phyloP scores from a whole-genome alignment of 2,329 filamentous ascomycete genomes.

The Septoria petroselini region DNA sequence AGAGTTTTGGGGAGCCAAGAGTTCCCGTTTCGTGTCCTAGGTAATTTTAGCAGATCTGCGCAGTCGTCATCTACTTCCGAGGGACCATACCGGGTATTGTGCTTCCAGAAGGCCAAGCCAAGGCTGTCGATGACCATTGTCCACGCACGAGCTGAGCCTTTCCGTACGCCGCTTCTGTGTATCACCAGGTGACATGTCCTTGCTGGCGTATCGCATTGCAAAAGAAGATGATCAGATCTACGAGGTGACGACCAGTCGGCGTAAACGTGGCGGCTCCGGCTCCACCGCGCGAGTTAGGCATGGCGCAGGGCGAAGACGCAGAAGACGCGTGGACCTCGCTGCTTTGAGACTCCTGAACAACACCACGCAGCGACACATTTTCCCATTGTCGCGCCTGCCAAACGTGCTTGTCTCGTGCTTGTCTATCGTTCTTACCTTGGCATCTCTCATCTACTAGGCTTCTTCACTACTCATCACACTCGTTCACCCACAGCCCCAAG shows the following conservation, averaged over 20 bases:
- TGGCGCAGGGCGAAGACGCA: conserved; percentile 21
- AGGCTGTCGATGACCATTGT: too few species aligned
- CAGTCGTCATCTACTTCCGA: conserved; percentile 9
- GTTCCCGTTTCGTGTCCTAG: neutral
- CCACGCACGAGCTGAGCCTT: too few species aligned
- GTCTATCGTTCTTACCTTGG: conserved; percentile 24
- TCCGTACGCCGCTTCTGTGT: too few species aligned
- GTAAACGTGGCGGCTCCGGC: conserved; percentile 14
- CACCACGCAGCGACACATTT: conserved; percentile 15
- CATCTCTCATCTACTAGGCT: conserved; percentile 6
- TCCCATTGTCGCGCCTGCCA: conserved; percentile 15
- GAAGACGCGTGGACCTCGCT: conserved; percentile 18
- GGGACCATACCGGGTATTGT: neutral
- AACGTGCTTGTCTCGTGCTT: conserved; percentile 22
- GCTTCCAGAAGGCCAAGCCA: conserved; percentile 3
- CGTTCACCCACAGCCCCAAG: neutral
- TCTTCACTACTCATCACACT: conserved; percentile 9
- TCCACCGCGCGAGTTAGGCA: conserved; percentile 16
- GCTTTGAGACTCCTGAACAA: conserved; percentile 25
- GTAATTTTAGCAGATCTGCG: conserved; percentile 13
- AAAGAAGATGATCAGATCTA: too few species aligned
- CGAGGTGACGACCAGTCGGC: neutral
- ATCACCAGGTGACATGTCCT: neutral
- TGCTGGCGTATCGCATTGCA: too few species aligned
- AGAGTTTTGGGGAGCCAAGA: conserved; percentile 9